Percentiles rank a stretch among this genome's conserved stretches.
These are phyloP conservation scores for Trichoderma guizhouense DNA, from an alignment of 2,329 filamentous ascomycete species.

Conservation along the genomic window DNA sequence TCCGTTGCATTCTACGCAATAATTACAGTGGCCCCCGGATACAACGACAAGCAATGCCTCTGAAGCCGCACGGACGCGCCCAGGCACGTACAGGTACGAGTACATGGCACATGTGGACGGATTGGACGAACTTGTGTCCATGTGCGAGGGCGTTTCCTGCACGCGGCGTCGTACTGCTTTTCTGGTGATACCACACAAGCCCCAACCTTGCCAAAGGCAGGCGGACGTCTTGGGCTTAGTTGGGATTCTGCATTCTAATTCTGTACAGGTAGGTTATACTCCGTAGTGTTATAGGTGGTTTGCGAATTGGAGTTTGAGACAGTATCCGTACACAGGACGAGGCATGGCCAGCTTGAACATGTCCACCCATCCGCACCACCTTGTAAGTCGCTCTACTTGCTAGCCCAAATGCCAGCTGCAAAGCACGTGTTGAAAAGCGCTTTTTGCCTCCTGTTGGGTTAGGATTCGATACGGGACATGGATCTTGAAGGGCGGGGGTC, in stretches of 20 bases:
- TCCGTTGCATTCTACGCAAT: not conserved
- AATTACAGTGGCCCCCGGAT: not conserved
- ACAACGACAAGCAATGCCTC: not conserved
- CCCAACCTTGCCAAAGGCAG: not conserved
- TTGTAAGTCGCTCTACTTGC: not conserved
- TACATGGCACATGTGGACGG: not conserved
- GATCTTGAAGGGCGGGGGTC: conserved; percentile 3
- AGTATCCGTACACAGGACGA: not conserved
- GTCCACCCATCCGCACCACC: not conserved
- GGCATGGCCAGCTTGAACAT: not conserved
- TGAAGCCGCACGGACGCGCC: not conserved
- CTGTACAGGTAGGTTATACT: not conserved
- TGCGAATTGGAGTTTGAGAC: too few relatives aligned
- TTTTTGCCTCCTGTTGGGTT: not conserved
- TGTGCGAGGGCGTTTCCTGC: conserved; percentile 8
- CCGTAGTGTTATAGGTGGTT: not conserved
- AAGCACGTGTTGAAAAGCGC: conserved; percentile 5
- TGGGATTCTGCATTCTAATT: not conserved
- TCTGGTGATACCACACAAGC: not conserved
- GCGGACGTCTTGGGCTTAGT: not conserved
- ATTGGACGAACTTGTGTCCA: conserved; percentile 13
- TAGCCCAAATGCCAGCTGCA: not conserved
- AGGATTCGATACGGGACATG: not conserved
- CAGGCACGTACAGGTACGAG: not conserved
- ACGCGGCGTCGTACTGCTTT: conserved; percentile 3